phyloP scores from a whole-genome alignment of 352 stramenopile species.

The Aphanomyces euteiches region DNA sequence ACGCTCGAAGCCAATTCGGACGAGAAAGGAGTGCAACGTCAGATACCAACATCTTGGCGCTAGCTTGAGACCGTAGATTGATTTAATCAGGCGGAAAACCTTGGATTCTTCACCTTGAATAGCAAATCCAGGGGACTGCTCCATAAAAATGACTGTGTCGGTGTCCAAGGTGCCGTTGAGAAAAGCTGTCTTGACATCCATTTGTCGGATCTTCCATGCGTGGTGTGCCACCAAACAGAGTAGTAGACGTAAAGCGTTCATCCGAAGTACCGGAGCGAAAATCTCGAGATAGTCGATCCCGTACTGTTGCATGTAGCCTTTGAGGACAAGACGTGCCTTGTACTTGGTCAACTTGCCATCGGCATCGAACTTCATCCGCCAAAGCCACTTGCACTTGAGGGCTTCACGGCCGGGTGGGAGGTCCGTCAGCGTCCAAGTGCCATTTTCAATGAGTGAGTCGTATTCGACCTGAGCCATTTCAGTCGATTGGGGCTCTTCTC shows the following conservation, averaged over 20 bases:
- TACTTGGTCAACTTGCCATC: constrained; percentile 30
- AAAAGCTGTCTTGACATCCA: constrained; percentile 40
- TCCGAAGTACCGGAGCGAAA: constrained; percentile 35
- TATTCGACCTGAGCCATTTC: constrained; percentile 27
- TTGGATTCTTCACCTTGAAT: constrained; percentile 23
- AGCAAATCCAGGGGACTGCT: constrained; percentile 28
- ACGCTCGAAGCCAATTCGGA: constrained; percentile 17
- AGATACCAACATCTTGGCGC: constrained; percentile 35
- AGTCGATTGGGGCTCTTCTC: not conserved
- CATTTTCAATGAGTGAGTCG: constrained; percentile 22
- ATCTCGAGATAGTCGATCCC: constrained; percentile 35
- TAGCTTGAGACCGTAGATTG: constrained; percentile 43
- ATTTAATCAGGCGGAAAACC: constrained; percentile 34
- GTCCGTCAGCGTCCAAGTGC: constrained; percentile 31
- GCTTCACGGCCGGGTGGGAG: constrained; percentile 26
- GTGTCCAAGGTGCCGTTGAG: constrained; percentile 38
- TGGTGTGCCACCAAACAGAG: constrained; percentile 29
- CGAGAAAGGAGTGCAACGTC: constrained; percentile 33
- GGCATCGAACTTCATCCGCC: constrained; percentile 31
- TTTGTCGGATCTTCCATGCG: constrained; percentile 34
- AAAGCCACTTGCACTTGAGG: constrained; percentile 34
- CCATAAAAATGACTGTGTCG: constrained; percentile 34
- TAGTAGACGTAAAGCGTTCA: constrained; percentile 33
- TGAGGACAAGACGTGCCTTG: constrained; percentile 36
- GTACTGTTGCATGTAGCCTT: constrained; percentile 33